Evolutionary conservation across 2,329 filamentous ascomycete species (phyloP), one percentile per base, ranked within the genome.

Genomic region (Cladobotryum protrusum): DNA sequence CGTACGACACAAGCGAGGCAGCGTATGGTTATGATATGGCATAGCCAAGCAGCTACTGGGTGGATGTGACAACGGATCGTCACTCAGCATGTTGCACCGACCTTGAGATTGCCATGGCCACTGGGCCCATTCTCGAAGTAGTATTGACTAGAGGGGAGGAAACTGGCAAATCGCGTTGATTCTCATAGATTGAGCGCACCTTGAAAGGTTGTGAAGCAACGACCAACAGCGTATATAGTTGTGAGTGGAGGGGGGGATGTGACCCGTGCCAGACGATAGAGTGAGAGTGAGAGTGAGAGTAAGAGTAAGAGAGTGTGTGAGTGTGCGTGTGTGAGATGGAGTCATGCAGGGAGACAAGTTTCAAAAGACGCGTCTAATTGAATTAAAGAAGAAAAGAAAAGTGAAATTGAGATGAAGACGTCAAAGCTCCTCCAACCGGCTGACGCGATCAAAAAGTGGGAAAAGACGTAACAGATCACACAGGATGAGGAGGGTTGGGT

Each of bases 81-180:
- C 24, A 29, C 24, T 9, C 24, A 47, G 40, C 49, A 51, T 45
- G 43, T 47, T 44, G 45, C 49, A 44, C 49, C 42, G 18, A 42
- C 40, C 39, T 51, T 17, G 19, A 24, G 32, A 19, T 34, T 39
- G 50, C 33, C 35, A 34, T 20, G 41, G 50, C 50, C 50, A 52
- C 50, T 52, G 32, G 46, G 41, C 45, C 14, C 42, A 42, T 15
- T 19, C 39, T 17, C 24, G 24, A 9, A 29, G 24, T 29, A 29
- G 11, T 29, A 29, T 9, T 29, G 24, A 8, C 24, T 29, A 29
- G 24, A 29, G 33, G 49, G 40, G 46, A 18, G 35, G 24, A 34
- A 32, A 43, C 12, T 19, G 40, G 15, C 49, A 44, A 51, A 51
- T 51, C 49, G 39, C 12, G 15, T 42, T 15, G 17, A n/a, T 33